Conservation (phyloP, 768 basidiomycete species). For the Termitomyces sp. region DNA sequence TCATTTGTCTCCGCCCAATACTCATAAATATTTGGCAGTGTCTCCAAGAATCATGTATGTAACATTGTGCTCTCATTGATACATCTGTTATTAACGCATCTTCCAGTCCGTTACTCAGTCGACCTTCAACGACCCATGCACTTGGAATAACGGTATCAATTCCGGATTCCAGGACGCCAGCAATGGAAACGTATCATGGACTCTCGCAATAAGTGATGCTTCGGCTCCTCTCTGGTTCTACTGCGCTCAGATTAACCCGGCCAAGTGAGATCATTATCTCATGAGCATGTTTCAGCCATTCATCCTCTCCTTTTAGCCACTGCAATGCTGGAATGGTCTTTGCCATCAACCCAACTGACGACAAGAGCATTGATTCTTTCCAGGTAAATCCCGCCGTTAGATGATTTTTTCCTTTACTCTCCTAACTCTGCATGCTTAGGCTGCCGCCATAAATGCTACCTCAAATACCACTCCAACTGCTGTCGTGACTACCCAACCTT, state of each 20-base stretch:
- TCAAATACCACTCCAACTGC: no score
- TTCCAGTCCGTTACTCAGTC: slow-evolving; percentile 57
- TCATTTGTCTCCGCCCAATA: background rate
- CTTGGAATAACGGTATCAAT: slow-evolving; percentile 37
- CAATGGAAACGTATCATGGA: no score
- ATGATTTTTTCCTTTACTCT: background rate
- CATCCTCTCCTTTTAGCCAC: slow-evolving; percentile 30
- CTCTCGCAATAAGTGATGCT: slow-evolving; percentile 40
- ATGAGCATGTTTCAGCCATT: background rate
- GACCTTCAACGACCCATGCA: slow-evolving; percentile 53
- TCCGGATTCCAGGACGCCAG: slow-evolving; percentile 48
- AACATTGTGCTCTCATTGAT: background rate
- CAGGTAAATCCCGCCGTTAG: slow-evolving; percentile 25
- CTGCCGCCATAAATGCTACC: slow-evolving; percentile 8
- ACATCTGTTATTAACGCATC: background rate
- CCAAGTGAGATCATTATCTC: slow-evolving; percentile 14
- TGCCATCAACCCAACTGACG: slow-evolving; percentile 47
- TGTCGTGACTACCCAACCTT: no score
- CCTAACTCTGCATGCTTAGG: background rate
- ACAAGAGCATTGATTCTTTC: slow-evolving; percentile 46
- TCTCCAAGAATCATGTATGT: slow-evolving; percentile 38
- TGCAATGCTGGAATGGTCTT: slow-evolving; percentile 61
- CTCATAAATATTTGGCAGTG: slow-evolving; percentile 20
- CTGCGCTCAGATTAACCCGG: slow-evolving; percentile 44
- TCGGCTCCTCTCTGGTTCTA: slow-evolving; percentile 60